phyloP scores from a whole-genome alignment of 202 grass and related monocot species.

The Setaria italica region DNA sequence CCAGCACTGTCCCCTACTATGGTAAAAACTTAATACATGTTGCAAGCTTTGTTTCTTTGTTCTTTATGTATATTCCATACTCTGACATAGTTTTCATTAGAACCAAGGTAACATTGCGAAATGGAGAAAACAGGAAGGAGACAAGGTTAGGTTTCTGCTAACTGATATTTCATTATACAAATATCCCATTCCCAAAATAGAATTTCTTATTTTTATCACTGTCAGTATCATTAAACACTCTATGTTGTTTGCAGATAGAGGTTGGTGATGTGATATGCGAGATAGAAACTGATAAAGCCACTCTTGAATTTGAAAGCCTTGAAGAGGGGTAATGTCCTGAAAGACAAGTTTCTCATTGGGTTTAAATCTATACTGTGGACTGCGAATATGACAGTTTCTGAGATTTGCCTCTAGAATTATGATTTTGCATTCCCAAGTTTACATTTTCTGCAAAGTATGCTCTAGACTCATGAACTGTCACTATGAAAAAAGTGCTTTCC shows the following conservation, averaged over 20 bases:
- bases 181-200: neutral
- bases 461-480: constrained; percentile 14
- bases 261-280: constrained; percentile 97
- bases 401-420: neutral
- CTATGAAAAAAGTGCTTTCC: constrained; percentile 18
- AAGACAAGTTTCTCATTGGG: constrained; percentile 7
- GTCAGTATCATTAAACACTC: constrained; percentile 33
- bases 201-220: constrained; percentile 33
- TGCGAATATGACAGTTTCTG: constrained; percentile 1
- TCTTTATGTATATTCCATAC: constrained; percentile 27
- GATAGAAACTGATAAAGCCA: constrained; percentile 99
- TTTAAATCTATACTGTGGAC: constrained; percentile 20
- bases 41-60: constrained; percentile 9
- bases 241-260: constrained; percentile 73
- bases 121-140: constrained; percentile 98
- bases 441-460: constrained; percentile 19
- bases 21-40: constrained; percentile 55
- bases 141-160: constrained; percentile 66
- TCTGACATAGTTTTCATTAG: constrained; percentile 64
- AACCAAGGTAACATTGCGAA: constrained; percentile 98
- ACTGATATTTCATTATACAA: constrained; percentile 39
- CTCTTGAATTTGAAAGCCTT: constrained; percentile 92
- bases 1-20: constrained; percentile 95
- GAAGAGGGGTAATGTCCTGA: constrained; percentile 86
- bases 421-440: neutral